Conservation (phyloP, 257 asterid species). For the Solanum pennellii region DNA sequence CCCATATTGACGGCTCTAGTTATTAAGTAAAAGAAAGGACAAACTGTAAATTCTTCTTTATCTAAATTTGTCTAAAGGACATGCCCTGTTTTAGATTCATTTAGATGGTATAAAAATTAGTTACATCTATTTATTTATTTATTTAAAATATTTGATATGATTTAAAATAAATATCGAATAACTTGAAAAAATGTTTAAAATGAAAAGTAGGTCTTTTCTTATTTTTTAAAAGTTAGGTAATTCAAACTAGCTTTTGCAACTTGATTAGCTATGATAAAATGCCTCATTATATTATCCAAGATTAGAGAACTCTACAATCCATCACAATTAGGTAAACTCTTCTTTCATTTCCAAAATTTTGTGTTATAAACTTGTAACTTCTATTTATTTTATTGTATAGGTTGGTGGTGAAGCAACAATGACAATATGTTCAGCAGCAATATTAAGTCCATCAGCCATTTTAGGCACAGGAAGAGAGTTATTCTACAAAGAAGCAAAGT, state of each 20-base stretch:
- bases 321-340: background rate
- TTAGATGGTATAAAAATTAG: no score
- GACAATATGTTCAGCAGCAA: constrained; percentile 23
- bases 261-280: background rate
- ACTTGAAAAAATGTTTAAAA: no score
- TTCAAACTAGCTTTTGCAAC: no score
- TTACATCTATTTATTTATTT: no score
- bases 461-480: constrained; percentile 17
- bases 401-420: constrained; percentile 20
- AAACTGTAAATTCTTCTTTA: background rate
- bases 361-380: background rate
- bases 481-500: constrained; percentile 22
- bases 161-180: no score
- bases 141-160: no score
- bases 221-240: no score
- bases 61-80: background rate
- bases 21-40: background rate
- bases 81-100: background rate
- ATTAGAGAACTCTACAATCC: background rate
- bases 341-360: background rate
- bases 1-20: no score
- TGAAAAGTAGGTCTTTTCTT: no score
- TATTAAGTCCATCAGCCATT: constrained; percentile 20
- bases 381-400: background rate
- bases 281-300: background rate